These are phyloP conservation scores for Gastrolobium villosum DNA, from an alignment of 306 rosid species.

Conservation along the genomic window DNA sequence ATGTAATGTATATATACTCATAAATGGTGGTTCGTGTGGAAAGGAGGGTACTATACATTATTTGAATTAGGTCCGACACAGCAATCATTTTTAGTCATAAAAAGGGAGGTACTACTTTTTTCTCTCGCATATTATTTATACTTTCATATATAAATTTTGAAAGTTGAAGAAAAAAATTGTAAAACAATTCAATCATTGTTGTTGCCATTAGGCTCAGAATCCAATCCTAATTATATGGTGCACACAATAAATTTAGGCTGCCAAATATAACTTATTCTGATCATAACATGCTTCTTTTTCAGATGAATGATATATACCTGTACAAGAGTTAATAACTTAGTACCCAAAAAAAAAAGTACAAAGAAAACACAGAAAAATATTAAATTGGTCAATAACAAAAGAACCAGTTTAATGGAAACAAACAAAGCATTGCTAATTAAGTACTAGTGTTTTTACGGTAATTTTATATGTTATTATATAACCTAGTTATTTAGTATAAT, in stretches of 20 bases:
- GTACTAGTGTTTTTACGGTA: no score
- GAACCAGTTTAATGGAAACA: background rate
- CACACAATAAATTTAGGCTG: constrained; percentile 6
- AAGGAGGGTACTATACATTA: no score
- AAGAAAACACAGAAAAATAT: background rate
- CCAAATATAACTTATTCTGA: constrained; percentile 1
- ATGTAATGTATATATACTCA: no score
- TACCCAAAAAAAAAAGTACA: no score
- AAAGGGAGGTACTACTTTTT: no score
- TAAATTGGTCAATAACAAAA: background rate
- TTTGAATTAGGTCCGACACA: no score
- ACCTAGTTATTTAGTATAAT: no score
- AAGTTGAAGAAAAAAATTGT: background rate
- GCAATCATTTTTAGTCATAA: no score
- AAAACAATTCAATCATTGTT: constrained; percentile 31
- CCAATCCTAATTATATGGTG: constrained; percentile 26
- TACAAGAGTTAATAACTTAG: background rate
- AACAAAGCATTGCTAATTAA: background rate
- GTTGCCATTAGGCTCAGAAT: constrained; percentile 25
- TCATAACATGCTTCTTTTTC: constrained; percentile 9
- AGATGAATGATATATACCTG: constrained; percentile 17
- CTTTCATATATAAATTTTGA: no score
- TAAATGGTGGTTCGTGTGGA: no score
- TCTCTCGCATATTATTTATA: no score
- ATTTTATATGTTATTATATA: no score